Evolutionary conservation across 768 basidiomycete genomes (phyloP).

Genomic region (Lactifluus rugatus): DNA sequence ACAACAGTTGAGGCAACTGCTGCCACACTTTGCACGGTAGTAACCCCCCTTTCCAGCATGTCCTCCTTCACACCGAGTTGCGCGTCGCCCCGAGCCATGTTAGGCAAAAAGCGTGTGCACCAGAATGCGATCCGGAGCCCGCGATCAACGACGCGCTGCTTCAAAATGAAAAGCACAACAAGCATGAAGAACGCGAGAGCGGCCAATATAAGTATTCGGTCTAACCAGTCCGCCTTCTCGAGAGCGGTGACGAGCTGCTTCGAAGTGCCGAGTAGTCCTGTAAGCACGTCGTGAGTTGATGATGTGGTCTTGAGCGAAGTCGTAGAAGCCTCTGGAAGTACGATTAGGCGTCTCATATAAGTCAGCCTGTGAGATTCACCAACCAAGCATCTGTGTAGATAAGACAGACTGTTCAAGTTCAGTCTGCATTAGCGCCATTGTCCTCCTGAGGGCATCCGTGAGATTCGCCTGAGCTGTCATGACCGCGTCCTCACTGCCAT

Average conservation of each 20-base stretch:
- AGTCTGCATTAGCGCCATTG: slow-evolving; percentile 77
- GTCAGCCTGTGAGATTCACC: slow-evolving; percentile 14
- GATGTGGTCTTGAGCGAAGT: slow-evolving; percentile 66
- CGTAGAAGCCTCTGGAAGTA: slow-evolving; percentile 65
- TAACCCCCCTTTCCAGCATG: background rate
- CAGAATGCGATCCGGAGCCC: slow-evolving; percentile 73
- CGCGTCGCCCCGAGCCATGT: background rate
- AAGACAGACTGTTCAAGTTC: slow-evolving; percentile 88
- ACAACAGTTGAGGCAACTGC: background rate
- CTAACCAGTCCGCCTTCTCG: slow-evolving; percentile 86
- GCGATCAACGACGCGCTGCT: slow-evolving; percentile 76
- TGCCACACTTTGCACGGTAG: background rate
- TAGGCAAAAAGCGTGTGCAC: slow-evolving; percentile 73
- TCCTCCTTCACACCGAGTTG: background rate
- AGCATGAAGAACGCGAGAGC: slow-evolving; percentile 78
- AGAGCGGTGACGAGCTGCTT: slow-evolving; percentile 79
- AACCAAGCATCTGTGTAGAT: slow-evolving; percentile 77
- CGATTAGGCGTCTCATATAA: background rate
- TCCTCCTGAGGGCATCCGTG: slow-evolving; percentile 79
- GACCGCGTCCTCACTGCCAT: slow-evolving; percentile 63
- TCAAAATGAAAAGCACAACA: slow-evolving; percentile 77
- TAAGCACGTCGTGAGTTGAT: slow-evolving; percentile 65
- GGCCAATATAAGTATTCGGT: slow-evolving; percentile 75
- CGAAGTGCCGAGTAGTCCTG: slow-evolving; percentile 62
- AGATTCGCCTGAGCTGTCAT: slow-evolving; percentile 87